phyloP scores from a whole-genome alignment of 345 rosid species.

The Angophora floribunda region DNA sequence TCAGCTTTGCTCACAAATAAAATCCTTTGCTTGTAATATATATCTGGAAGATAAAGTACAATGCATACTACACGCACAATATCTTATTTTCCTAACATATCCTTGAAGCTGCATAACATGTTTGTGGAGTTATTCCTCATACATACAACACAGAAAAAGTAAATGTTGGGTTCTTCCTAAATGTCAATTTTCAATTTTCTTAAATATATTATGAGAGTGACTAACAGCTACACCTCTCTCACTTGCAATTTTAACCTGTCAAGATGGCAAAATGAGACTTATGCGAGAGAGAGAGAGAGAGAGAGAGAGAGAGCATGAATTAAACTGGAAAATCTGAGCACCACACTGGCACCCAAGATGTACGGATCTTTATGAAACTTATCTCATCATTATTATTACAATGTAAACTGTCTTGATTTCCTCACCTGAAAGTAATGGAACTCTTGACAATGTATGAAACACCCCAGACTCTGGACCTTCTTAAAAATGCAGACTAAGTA shows the following conservation, averaged over 20 bases:
- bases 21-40: background rate
- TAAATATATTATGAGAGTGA: background rate
- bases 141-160: background rate
- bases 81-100: background rate
- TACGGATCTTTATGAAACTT: background rate
- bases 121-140: background rate
- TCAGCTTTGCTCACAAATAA: background rate
- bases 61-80: background rate
- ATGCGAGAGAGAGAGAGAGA: background rate
- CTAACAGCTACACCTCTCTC: background rate
- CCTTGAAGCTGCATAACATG: background rate
- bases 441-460: background rate
- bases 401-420: background rate
- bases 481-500: background rate
- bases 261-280: background rate
- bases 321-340: background rate
- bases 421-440: background rate
- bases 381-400: background rate
- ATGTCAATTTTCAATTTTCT: background rate
- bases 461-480: background rate
- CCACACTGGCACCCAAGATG: background rate
- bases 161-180: background rate
- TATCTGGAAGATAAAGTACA: background rate
- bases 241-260: background rate
- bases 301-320: background rate